These are phyloP conservation scores for Globisporangium viniferum DNA, from an alignment of 352 stramenopile species.

Conservation along the genomic window DNA sequence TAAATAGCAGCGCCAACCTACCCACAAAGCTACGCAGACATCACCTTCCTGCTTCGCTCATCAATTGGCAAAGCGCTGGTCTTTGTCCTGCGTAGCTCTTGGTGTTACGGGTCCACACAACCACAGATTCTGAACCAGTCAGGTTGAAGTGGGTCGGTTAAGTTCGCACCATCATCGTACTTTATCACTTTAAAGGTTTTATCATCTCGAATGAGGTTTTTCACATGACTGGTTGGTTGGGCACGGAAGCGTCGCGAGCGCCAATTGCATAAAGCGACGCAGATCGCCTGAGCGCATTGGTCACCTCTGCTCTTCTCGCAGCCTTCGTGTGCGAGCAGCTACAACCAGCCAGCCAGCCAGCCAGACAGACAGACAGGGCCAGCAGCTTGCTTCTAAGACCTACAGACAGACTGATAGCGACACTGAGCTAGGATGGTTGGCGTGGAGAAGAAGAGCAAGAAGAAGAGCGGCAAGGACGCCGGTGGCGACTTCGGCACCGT, in stretches of 20 bases:
- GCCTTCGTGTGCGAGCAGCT: background rate
- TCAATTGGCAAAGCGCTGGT: too few relatives aligned
- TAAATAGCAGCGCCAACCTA: too few relatives aligned
- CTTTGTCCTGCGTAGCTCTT: background rate
- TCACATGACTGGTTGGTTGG: constrained; percentile 16
- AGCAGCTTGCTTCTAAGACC: too few relatives aligned
- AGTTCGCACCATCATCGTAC: background rate
- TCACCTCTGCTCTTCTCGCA: background rate
- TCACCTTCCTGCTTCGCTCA: too few relatives aligned
- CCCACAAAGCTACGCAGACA: too few relatives aligned
- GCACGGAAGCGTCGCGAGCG: constrained; percentile 10
- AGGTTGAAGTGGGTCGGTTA: background rate
- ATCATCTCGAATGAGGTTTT: constrained; percentile 1
- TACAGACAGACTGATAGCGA: too few relatives aligned
- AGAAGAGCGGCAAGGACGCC: constrained; percentile 33
- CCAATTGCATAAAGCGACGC: constrained; percentile 6
- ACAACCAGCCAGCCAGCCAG: background rate
- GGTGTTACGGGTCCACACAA: background rate
- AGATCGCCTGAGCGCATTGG: constrained; percentile 5
- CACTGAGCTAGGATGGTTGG: constrained; percentile 6
- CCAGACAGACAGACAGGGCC: background rate
- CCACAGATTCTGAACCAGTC: background rate
- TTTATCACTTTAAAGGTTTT: constrained; percentile 1
- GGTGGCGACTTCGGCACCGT: constrained; percentile 41
- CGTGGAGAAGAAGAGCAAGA: constrained; percentile 56